Evolutionary conservation across 116 monocot species (phyloP).

Genomic region (Zostera marina): DNA sequence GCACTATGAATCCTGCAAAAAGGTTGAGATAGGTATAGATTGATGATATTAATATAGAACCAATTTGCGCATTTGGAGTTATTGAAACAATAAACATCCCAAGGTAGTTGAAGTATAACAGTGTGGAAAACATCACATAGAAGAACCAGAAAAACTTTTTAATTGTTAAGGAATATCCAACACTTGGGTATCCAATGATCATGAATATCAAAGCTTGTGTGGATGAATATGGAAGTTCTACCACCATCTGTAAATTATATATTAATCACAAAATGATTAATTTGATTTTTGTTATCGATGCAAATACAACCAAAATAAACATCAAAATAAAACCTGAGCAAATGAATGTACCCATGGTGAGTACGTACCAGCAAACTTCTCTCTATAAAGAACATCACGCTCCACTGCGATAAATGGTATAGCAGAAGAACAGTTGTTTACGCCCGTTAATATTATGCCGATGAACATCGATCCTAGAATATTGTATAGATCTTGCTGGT

Average conservation of each 20-base stretch:
- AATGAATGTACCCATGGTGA: conserved; percentile 55
- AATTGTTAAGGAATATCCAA: conserved; percentile 34
- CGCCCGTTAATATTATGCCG: conserved; percentile 26
- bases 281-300: too few species aligned
- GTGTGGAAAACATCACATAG: conserved; percentile 25
- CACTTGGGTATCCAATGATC: conserved; percentile 31
- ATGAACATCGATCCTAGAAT: conserved; percentile 50
- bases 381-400: conserved; percentile 48
- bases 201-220: conserved; percentile 17
- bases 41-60: conserved; percentile 20
- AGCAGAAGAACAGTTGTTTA: conserved; percentile 33
- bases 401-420: conserved; percentile 44
- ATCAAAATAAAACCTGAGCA: conserved; percentile 41
- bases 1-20: conserved; percentile 41
- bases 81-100: conserved; percentile 39
- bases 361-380: conserved; percentile 83
- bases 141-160: conserved; percentile 50
- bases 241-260: conserved; percentile 33
- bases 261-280: too few species aligned
- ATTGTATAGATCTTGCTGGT: conserved; percentile 54
- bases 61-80: conserved; percentile 12
- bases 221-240: conserved; percentile 38
- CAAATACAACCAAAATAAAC: background rate
- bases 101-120: conserved; percentile 38
- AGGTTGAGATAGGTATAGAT: conserved; percentile 22